Conservation (phyloP, 2,329 filamentous ascomycete species). For the Aspergillus pseudotamarii region DNA sequence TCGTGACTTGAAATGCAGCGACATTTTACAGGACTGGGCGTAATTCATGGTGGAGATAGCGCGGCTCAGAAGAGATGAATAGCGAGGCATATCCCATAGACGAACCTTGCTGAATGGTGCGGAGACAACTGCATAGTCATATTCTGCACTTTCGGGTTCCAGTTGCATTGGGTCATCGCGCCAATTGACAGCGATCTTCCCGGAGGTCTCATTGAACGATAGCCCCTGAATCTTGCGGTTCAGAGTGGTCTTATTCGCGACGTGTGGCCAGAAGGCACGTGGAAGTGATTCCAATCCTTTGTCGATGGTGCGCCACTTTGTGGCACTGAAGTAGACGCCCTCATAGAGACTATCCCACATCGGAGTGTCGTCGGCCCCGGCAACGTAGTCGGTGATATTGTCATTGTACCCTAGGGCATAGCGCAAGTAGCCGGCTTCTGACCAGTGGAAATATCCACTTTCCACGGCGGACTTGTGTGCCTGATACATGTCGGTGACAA, state of each 20-base stretch:
- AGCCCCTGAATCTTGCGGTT: constrained; percentile 61
- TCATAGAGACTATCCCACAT: constrained; percentile 59
- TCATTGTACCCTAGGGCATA: constrained; percentile 59
- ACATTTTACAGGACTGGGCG: constrained; percentile 58
- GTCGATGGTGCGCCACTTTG: constrained; percentile 67
- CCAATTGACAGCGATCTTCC: constrained; percentile 63
- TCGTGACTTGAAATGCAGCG: constrained; percentile 68
- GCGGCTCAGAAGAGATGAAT: constrained; percentile 53
- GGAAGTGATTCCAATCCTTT: constrained; percentile 63
- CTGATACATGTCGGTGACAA: constrained; percentile 44
- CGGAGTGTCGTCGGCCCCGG: constrained; percentile 46
- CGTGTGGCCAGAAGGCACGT: constrained; percentile 62
- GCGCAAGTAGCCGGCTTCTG: constrained; percentile 64
- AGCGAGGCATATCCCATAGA: constrained; percentile 61
- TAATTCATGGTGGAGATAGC: constrained; percentile 56
- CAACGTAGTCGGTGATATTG: constrained; percentile 60
- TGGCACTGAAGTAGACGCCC: constrained; percentile 61
- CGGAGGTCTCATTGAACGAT: constrained; percentile 52
- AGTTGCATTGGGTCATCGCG: constrained; percentile 44
- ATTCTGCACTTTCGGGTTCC: constrained; percentile 52
- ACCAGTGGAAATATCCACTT: constrained; percentile 64
- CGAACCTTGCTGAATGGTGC: constrained; percentile 67
- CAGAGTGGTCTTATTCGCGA: constrained; percentile 60
- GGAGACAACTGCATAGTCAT: constrained; percentile 69
- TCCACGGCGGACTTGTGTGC: constrained; percentile 59